Conservation (phyloP, 2,329 filamentous ascomycete species). For the Nothomitra cinnamomea region DNA sequence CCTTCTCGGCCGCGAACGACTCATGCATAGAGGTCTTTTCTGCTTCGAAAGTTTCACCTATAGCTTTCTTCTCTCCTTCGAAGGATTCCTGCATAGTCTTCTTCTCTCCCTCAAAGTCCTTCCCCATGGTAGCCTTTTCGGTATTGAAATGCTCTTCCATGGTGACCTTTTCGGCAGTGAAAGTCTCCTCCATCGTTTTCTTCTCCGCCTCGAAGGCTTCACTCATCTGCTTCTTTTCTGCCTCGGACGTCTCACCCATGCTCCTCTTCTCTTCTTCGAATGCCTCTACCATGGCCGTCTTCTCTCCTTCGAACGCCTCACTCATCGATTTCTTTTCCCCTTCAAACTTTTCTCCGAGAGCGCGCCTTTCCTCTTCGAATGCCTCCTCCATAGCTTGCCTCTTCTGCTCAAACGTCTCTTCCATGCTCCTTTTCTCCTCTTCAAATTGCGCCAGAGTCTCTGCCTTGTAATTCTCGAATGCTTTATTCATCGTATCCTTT, state of each 20-base stretch:
- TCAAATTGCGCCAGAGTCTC: slow-evolving; percentile 11
- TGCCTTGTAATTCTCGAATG: slow-evolving; percentile 28
- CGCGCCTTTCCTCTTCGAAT: slow-evolving; percentile 5
- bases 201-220: slow-evolving; percentile 18
- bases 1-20: slow-evolving; percentile 1
- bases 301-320: slow-evolving; percentile 4
- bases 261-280: slow-evolving; percentile 7
- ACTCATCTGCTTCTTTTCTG: slow-evolving; percentile 26
- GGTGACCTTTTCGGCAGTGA: slow-evolving; percentile 20
- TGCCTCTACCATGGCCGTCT: background rate
- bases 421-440: slow-evolving; percentile 5
- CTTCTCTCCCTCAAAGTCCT: slow-evolving; percentile 7
- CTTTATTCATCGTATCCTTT: slow-evolving; percentile 18
- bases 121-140: slow-evolving; percentile 22
- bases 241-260: slow-evolving; percentile 19
- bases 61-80: slow-evolving; percentile 19
- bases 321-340: background rate
- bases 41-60: slow-evolving; percentile 12
- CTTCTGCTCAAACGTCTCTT: slow-evolving; percentile 3
- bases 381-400: background rate
- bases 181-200: slow-evolving; percentile 21
- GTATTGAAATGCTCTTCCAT: slow-evolving; percentile 25
- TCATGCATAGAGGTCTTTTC: slow-evolving; percentile 2
- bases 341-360: background rate
- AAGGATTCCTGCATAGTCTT: slow-evolving; percentile 3